Conservation (phyloP, 495 filamentous ascomycete genomes). For the Haplographium delicatum region DNA sequence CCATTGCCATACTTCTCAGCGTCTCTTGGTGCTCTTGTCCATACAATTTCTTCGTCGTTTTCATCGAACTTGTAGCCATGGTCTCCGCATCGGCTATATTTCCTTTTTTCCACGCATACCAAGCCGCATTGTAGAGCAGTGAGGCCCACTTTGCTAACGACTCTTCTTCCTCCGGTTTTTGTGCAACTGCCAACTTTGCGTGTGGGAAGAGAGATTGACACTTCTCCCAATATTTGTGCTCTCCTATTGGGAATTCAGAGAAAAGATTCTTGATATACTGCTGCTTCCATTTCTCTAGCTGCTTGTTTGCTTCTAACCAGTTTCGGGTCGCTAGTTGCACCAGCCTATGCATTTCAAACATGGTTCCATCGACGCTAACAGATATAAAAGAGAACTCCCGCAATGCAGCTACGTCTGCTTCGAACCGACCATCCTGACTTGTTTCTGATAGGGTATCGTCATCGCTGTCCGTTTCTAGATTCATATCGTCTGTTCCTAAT, state of each 20-base stretch:
- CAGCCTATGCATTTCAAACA: constrained; percentile 37
- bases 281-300: constrained; percentile 26
- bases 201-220: constrained; percentile 37
- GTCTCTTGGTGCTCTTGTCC: constrained; percentile 28
- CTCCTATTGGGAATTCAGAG: constrained; percentile 30
- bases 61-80: background rate
- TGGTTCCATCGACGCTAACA: constrained; percentile 14
- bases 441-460: too few relatives aligned
- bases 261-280: constrained; percentile 30
- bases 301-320: constrained; percentile 32
- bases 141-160: background rate
- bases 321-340: constrained; percentile 39
- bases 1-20: constrained; percentile 19
- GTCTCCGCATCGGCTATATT: background rate
- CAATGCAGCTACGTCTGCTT: constrained; percentile 31
- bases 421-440: too few relatives aligned
- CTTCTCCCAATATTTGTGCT: constrained; percentile 29
- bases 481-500: too few relatives aligned
- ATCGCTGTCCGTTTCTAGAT: too few relatives aligned
- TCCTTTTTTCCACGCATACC: constrained; percentile 7
- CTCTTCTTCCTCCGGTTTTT: background rate
- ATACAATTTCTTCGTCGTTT: constrained; percentile 6
- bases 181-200: constrained; percentile 26
- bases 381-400: constrained; percentile 37
- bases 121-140: constrained; percentile 8